These are phyloP conservation scores for Luffa acutangula DNA, from an alignment of 306 rosid genomes.

Conservation along the genomic window DNA sequence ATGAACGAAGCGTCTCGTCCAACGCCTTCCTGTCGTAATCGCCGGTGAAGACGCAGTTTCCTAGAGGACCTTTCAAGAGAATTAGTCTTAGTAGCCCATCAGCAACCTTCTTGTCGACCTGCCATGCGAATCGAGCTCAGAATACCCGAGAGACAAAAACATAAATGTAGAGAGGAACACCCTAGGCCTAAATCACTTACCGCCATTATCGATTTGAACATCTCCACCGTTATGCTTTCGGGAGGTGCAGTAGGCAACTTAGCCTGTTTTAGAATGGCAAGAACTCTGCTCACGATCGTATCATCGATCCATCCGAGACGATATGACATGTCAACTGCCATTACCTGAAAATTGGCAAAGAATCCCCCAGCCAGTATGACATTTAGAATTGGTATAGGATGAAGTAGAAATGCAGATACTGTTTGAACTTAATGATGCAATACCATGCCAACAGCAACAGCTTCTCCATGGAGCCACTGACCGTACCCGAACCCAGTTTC, in stretches of 20 bases:
- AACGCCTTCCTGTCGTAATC: slow-evolving; percentile 80
- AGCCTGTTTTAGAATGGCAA: slow-evolving; percentile 47
- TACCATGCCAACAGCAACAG: slow-evolving; percentile 97
- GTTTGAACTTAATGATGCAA: neutral
- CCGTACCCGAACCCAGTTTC: slow-evolving; percentile 88
- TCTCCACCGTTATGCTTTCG: slow-evolving; percentile 63
- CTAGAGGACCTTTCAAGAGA: slow-evolving; percentile 83
- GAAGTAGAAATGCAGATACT: neutral
- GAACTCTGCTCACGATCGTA: slow-evolving; percentile 66
- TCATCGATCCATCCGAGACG: slow-evolving; percentile 97
- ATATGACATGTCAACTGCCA: slow-evolving; percentile 93
- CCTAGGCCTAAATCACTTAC: slow-evolving; percentile 42
- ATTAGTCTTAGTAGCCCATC: slow-evolving; percentile 83
- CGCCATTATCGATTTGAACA: slow-evolving; percentile 87
- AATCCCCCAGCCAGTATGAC: slow-evolving; percentile 10
- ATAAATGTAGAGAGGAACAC: neutral
- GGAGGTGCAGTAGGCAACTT: slow-evolving; percentile 68
- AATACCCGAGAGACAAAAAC: slow-evolving; percentile 7
- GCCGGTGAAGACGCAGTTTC: slow-evolving; percentile 79
- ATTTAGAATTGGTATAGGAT: slow-evolving; percentile 4
- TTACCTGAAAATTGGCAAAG: slow-evolving; percentile 43
- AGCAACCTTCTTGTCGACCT: slow-evolving; percentile 96
- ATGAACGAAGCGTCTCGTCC: slow-evolving; percentile 68
- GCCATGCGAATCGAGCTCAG: slow-evolving; percentile 22
- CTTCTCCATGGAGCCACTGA: slow-evolving; percentile 98